phyloP scores from a whole-genome alignment of 225 moss, liverwort and hornwort species.

The Sphagnum contortum region DNA sequence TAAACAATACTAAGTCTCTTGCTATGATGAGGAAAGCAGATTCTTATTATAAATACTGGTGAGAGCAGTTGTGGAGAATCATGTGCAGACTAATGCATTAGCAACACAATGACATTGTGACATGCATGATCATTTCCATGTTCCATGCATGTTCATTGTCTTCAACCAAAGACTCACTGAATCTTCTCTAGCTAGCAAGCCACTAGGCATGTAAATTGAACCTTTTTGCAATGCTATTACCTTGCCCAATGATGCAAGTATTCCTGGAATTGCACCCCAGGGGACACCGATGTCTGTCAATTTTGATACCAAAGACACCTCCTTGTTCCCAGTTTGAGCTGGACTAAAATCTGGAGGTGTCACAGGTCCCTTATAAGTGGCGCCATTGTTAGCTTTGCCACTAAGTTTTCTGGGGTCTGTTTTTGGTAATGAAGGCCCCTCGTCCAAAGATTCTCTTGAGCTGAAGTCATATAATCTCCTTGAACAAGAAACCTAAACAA shows the following conservation, averaged over 20 bases:
- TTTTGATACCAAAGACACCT: slow-evolving; percentile 20
- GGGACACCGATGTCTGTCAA: slow-evolving; percentile 47
- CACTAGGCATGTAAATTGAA: too few species aligned
- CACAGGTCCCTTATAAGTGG: neutral
- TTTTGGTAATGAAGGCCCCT: slow-evolving; percentile 21
- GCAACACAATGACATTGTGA: too few species aligned
- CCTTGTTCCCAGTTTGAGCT: slow-evolving; percentile 4
- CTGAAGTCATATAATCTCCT: slow-evolving; percentile 29
- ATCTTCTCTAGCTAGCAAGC: too few species aligned
- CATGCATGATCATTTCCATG: too few species aligned
- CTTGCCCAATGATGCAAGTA: slow-evolving; percentile 31
- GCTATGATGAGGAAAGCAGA: too few species aligned
- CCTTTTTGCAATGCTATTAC: neutral
- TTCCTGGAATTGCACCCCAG: slow-evolving; percentile 30
- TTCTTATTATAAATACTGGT: too few species aligned
- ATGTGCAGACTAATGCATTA: too few species aligned
- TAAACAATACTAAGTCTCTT: too few species aligned
- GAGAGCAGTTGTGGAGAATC: too few species aligned
- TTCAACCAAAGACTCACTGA: too few species aligned
- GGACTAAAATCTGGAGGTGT: slow-evolving; percentile 1
- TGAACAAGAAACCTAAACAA: slow-evolving; percentile 19
- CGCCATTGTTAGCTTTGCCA: slow-evolving; percentile 7
- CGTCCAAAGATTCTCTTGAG: slow-evolving; percentile 14
- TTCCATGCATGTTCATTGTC: too few species aligned
- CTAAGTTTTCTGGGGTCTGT: slow-evolving; percentile 26